Evolutionary conservation across 345 rosid species (phyloP).

Genomic region (Populus simonii): DNA sequence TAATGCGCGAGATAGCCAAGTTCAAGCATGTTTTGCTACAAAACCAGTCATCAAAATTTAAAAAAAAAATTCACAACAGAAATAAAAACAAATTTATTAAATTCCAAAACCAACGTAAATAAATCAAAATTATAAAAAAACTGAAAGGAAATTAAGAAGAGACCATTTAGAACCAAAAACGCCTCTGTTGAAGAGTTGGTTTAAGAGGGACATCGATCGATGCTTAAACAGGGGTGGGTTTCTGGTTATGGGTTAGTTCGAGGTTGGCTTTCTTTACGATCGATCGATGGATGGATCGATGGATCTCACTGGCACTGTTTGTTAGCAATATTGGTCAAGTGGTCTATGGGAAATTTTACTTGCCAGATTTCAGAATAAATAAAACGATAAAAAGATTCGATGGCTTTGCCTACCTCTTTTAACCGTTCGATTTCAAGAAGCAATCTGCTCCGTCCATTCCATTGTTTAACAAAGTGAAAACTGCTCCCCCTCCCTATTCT

Average conservation of each 20-base stretch:
- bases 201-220: slow-evolving; percentile 68
- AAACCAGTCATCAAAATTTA: slow-evolving; percentile 12
- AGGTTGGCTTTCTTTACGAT: background rate
- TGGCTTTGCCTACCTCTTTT: too few relatives aligned
- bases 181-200: slow-evolving; percentile 91
- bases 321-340: background rate
- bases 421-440: background rate
- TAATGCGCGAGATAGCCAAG: slow-evolving; percentile 72
- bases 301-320: background rate
- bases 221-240: background rate
- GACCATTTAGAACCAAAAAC: slow-evolving; percentile 83
- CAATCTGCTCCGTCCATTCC: background rate
- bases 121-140: background rate
- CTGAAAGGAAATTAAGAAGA: slow-evolving; percentile 1
- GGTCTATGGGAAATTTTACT: background rate
- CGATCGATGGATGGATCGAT: background rate
- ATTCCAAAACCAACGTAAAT: background rate
- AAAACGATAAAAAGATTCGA: too few relatives aligned
- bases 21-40: slow-evolving; percentile 83
- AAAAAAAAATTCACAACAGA: background rate
- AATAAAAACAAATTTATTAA: background rate
- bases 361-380: too few relatives aligned
- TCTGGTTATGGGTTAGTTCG: background rate
- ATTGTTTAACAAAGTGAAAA: too few relatives aligned
- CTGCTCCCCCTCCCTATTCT: too few relatives aligned